phyloP scores from a whole-genome alignment of 495 filamentous ascomycete genomes.

The Talaromyces stipitatus region DNA sequence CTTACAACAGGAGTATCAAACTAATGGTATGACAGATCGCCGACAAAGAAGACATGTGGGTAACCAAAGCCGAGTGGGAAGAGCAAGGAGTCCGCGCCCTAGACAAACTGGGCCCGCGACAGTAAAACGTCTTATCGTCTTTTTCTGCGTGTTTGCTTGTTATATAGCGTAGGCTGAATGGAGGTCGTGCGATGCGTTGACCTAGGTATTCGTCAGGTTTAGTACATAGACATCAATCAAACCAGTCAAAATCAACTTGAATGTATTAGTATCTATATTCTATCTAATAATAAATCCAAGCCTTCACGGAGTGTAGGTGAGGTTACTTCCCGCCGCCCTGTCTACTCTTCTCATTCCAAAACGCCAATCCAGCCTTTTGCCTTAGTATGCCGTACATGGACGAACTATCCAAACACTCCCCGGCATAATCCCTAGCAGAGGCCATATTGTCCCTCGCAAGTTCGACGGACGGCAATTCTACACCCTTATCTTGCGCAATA shows the following conservation, averaged over 20 bases:
- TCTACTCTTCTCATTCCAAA: constrained; percentile 42
- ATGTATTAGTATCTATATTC: too few relatives aligned
- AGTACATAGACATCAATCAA: constrained; percentile 6
- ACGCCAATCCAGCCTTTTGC: constrained; percentile 33
- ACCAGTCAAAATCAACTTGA: neutral
- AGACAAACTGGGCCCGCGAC: constrained; percentile 84
- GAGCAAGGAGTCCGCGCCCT: constrained; percentile 82
- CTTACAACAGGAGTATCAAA: neutral
- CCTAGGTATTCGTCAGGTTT: neutral
- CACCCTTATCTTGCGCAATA: constrained; percentile 27
- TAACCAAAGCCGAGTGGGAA: constrained; percentile 91
- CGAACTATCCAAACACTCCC: constrained; percentile 37
- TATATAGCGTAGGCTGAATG: constrained; percentile 6
- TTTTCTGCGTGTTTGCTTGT: neutral
- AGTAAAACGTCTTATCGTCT: constrained; percentile 9
- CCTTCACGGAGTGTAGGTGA: too few relatives aligned
- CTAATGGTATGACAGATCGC: constrained; percentile 58
- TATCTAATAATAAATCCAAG: too few relatives aligned
- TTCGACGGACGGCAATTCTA: constrained; percentile 31
- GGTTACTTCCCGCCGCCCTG: constrained; percentile 16
- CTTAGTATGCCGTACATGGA: constrained; percentile 38
- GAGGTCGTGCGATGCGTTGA: neutral
- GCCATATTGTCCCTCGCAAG: constrained; percentile 33
- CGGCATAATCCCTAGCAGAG: constrained; percentile 31
- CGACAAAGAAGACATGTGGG: constrained; percentile 98